Conservation (phyloP, 257 asterid species). For the Solanum raphanifolium region DNA sequence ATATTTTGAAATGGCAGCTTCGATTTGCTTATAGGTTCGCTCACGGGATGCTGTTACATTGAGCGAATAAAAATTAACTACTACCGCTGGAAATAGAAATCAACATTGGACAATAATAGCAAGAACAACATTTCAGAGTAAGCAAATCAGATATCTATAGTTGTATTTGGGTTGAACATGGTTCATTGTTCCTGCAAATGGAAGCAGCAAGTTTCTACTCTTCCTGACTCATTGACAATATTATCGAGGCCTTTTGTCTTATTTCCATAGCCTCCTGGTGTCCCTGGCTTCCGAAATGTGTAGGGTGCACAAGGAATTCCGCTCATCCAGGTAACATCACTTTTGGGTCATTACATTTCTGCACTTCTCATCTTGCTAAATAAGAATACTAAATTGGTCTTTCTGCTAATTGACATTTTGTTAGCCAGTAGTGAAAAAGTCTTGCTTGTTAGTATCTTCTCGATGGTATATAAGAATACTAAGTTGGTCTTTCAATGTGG, state of each 20-base stretch:
- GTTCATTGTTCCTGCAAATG: not conserved
- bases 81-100: not conserved
- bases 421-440: not conserved
- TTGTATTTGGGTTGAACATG: not conserved
- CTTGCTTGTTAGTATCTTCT: not conserved
- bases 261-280: not conserved
- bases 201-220: not conserved
- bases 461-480: not conserved
- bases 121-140: not conserved
- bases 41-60: conserved; percentile 78
- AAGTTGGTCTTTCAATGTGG: not conserved
- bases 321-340: not conserved
- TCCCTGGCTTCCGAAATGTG: not conserved
- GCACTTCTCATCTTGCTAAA: not conserved
- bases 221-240: not conserved
- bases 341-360: not conserved
- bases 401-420: not conserved
- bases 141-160: not conserved
- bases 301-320: not conserved
- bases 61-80: not conserved
- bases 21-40: conserved; percentile 80
- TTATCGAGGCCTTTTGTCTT: not conserved
- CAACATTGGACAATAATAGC: not conserved
- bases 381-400: not conserved
- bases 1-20: conserved; percentile 85